phyloP scores from a whole-genome alignment of 352 stramenopile species.

The Blastocystis sp. region DNA sequence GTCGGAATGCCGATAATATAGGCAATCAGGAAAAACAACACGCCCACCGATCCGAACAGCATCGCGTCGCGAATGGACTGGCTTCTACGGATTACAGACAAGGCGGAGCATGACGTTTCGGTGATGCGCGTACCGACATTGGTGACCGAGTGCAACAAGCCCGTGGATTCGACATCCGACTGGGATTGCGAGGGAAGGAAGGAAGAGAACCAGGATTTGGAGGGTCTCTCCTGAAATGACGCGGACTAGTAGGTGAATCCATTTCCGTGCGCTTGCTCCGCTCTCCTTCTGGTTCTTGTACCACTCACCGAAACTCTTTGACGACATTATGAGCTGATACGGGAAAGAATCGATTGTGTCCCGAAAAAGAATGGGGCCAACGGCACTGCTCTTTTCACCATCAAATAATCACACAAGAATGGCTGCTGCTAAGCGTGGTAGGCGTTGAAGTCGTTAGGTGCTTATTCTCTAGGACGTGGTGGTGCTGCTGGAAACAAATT shows the following conservation, averaged over 20 bases:
- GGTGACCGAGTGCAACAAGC: background rate
- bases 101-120: background rate
- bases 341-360: background rate
- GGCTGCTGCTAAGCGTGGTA: conserved; percentile 69
- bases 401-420: conserved; percentile 32
- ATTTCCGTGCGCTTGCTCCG: background rate
- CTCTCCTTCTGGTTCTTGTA: conserved; percentile 4
- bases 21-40: conserved; percentile 10
- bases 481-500: conserved; percentile 97
- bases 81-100: background rate
- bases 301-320: conserved; percentile 37
- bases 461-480: conserved; percentile 80
- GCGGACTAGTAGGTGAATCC: background rate
- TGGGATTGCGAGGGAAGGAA: background rate
- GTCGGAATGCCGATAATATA: conserved; percentile 46
- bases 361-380: background rate
- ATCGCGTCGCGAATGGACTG: background rate
- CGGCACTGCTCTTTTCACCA: background rate
- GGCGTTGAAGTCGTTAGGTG: background rate
- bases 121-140: background rate
- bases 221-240: background rate
- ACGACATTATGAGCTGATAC: background rate
- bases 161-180: conserved; percentile 5
- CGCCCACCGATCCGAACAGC: background rate
- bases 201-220: background rate